Evolutionary conservation across 768 basidiomycete genomes (phyloP), one percentile per base, ranked within the genome.

Genomic region (Megacollybia marginata): DNA sequence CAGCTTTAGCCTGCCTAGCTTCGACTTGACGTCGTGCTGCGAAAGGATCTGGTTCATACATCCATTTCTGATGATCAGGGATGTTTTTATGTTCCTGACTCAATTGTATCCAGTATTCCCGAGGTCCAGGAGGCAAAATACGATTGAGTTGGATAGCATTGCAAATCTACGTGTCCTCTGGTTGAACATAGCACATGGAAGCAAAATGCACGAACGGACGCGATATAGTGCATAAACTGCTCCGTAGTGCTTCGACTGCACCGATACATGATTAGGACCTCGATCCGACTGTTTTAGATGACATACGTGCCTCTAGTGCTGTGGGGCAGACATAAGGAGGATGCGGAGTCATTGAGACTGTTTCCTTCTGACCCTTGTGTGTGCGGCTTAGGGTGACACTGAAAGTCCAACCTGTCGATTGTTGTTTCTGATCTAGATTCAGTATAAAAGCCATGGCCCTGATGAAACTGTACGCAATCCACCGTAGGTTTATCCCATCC

Each of bases 31-130:
- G 79, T 51, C 74, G 75, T 6, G 89, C 88, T 15, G 77, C 74
- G 58, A 93, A 95, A 2, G 92, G 92, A 69, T 95, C 91, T 6
- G 82, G 70, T n/a, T 80, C 75, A 57, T 88, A 95, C 79, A 90
- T 86, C 92, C 92, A 94, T 46, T 75, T 76, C 60, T 80, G 75
- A 62, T 92, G 87, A 2, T 80, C 74, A 1, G 83, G 81, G 3
- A 75, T 72, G 15, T 63, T 63, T 55, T 83, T 85, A 56, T 91
- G 89, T 59, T 91, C 85, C 2, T 65, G 65, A 8, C 80, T 80
- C 1, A 96, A 68, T 56, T 81, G 73, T 47, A 78, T 78, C 93
- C 93, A 96, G 63, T 94, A 96, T 16, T 92, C 87, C 42, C 88
- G 75, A 33, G 92, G 88, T 8, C 84, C 83, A 2, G 88, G 82